Evolutionary conservation across 202 grass and related monocot species (phyloP).

Genomic region (Panicum hallii): DNA sequence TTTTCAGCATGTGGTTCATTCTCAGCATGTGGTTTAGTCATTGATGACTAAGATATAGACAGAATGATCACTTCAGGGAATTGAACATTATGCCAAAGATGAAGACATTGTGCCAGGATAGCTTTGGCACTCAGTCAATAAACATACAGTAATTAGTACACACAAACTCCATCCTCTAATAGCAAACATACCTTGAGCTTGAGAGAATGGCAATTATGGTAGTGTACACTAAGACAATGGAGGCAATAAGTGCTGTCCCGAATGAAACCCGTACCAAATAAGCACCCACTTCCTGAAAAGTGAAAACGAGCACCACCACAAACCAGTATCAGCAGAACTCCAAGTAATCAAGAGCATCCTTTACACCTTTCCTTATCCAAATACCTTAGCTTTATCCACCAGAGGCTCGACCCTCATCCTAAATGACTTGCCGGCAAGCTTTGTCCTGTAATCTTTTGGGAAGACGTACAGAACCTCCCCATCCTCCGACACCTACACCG

Average conservation of each 20-base stretch:
- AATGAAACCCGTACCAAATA: constrained; percentile 94
- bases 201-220: constrained; percentile 89
- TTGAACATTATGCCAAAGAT: constrained; percentile 19
- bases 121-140: not conserved
- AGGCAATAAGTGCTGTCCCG: constrained; percentile 90
- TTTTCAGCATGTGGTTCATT: not conserved
- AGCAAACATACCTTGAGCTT: constrained; percentile 62
- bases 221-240: constrained; percentile 94
- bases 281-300: constrained; percentile 65
- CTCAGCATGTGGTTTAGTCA: not conserved
- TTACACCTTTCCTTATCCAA: not conserved
- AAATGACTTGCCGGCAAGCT: constrained; percentile 89
- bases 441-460: constrained; percentile 85
- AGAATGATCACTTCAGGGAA: constrained; percentile 15
- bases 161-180: not conserved
- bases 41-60: not conserved
- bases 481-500: constrained; percentile 86
- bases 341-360: not conserved
- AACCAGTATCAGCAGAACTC: constrained; percentile 30
- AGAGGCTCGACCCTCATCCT: constrained; percentile 82
- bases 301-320: constrained; percentile 39
- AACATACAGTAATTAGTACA: constrained; percentile 12
- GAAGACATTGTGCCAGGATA: not conserved
- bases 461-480: constrained; percentile 93
- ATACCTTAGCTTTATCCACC: constrained; percentile 84